Percentiles rank a stretch among this genome's conserved stretches.
phyloP scores from a whole-genome alignment of 805 yeast genomes.

The Lachancea meyersii region DNA sequence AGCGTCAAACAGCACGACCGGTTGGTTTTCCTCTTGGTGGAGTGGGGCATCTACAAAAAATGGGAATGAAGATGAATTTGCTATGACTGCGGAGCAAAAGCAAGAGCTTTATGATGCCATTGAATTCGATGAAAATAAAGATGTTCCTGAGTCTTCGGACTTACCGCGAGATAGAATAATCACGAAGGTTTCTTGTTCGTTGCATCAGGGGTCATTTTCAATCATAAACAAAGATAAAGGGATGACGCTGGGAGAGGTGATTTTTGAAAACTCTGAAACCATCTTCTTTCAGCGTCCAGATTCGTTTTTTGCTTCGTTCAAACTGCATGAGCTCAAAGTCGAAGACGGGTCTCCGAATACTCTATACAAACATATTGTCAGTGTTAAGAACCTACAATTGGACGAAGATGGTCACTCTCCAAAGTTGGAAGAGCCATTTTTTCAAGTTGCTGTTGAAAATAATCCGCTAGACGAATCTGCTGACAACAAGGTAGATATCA shows the following conservation, averaged over 20 bases:
- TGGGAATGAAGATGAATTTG: slow-evolving; percentile 36
- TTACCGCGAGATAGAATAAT: slow-evolving; percentile 68
- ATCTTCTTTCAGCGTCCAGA: slow-evolving; percentile 72
- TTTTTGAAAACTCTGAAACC: slow-evolving; percentile 76
- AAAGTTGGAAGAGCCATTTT: slow-evolving; percentile 53
- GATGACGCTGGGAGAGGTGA: slow-evolving; percentile 61
- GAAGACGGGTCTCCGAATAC: slow-evolving; percentile 81
- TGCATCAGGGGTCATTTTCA: slow-evolving; percentile 72
- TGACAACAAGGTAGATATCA: slow-evolving; percentile 68
- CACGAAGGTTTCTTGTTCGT: slow-evolving; percentile 58
- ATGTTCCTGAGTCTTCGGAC: slow-evolving; percentile 41
- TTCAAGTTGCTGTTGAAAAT: slow-evolving; percentile 73
- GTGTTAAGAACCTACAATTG: slow-evolving; percentile 59
- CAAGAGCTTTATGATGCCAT: slow-evolving; percentile 89
- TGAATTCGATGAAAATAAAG: slow-evolving; percentile 70
- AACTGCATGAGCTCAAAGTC: slow-evolving; percentile 72
- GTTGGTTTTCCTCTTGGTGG: slow-evolving; percentile 77
- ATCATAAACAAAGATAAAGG: slow-evolving; percentile 36
- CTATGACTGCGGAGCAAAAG: slow-evolving; percentile 78
- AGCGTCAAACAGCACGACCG: slow-evolving; percentile 24
- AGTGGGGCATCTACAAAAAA: slow-evolving; percentile 32
- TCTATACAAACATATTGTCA: slow-evolving; percentile 79
- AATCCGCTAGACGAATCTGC: slow-evolving; percentile 83
- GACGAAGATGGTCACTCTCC: slow-evolving; percentile 29
- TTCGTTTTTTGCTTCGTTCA: slow-evolving; percentile 65